These are phyloP conservation scores for Solanum paucissectum DNA, from an alignment of 257 asterid species.

Conservation along the genomic window DNA sequence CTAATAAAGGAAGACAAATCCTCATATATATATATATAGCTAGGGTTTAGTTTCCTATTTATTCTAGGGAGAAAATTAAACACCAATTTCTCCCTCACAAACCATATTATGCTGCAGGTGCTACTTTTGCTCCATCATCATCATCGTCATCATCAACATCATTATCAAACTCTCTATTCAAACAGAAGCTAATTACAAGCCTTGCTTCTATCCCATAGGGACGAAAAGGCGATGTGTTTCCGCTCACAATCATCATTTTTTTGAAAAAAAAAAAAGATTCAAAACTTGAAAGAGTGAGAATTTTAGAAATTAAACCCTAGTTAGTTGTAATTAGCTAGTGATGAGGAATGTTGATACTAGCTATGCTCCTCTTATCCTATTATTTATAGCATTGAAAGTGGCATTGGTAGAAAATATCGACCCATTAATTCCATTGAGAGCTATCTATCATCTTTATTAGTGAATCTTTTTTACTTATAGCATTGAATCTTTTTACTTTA, in stretches of 20 bases:
- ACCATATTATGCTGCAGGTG: conserved; percentile 13
- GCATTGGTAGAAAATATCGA: neutral
- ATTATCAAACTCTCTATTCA: neutral
- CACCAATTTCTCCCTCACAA: neutral
- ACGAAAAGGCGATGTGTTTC: neutral
- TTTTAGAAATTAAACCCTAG: neutral
- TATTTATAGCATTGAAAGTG: neutral
- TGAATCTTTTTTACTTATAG: neutral
- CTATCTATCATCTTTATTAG: neutral
- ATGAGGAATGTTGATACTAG: neutral
- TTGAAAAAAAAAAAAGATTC: rapidly evolving
- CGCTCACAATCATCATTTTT: neutral
- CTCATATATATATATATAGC: neutral
- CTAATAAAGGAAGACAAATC: neutral
- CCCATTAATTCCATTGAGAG: neutral
- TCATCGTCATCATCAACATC: conserved; percentile 12
- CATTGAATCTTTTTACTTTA: neutral
- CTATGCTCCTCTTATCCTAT: neutral
- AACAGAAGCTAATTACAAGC: neutral
- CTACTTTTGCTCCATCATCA: conserved; percentile 10
- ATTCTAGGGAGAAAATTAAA: neutral
- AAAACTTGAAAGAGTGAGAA: neutral
- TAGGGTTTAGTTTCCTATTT: neutral
- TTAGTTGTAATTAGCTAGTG: neutral
- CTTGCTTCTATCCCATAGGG: neutral